Evolutionary conservation across 73 alveolate genomes (phyloP).

Genomic region (Tetrahymena thermophila): DNA sequence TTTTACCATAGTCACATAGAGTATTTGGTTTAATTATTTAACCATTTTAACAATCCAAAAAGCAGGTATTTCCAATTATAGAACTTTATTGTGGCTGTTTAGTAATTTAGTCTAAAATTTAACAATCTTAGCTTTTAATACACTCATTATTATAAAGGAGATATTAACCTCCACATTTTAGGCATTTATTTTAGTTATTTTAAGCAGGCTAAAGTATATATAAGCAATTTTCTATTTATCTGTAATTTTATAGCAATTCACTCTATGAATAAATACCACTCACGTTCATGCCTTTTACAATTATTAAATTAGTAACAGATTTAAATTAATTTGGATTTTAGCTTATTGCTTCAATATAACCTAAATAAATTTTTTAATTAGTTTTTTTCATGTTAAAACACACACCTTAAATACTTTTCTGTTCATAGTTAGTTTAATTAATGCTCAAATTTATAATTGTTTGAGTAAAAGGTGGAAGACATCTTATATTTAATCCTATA

Average conservation of each 20-base stretch:
- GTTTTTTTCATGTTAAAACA: background rate
- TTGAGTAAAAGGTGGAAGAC: background rate
- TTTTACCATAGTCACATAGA: background rate
- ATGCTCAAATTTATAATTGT: background rate
- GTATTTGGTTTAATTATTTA: background rate
- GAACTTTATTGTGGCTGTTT: background rate
- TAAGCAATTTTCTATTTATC: background rate
- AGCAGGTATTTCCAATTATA: background rate
- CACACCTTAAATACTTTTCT: background rate
- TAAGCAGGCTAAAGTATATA: background rate
- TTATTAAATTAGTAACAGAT: background rate
- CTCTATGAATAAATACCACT: background rate
- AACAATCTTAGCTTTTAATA: background rate
- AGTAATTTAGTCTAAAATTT: background rate
- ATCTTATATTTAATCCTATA: background rate
- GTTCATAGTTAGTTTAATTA: background rate
- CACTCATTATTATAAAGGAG: background rate
- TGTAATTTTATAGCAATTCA: background rate
- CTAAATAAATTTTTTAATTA: background rate
- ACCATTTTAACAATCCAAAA: background rate
- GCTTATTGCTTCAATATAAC: background rate
- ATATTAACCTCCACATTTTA: background rate
- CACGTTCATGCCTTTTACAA: background rate
- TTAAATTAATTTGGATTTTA: background rate
- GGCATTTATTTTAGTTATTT: background rate